Base-by-base conservation (phyloP, 108 stramenopile genomes). In the Skeletonema potamos region DNA sequence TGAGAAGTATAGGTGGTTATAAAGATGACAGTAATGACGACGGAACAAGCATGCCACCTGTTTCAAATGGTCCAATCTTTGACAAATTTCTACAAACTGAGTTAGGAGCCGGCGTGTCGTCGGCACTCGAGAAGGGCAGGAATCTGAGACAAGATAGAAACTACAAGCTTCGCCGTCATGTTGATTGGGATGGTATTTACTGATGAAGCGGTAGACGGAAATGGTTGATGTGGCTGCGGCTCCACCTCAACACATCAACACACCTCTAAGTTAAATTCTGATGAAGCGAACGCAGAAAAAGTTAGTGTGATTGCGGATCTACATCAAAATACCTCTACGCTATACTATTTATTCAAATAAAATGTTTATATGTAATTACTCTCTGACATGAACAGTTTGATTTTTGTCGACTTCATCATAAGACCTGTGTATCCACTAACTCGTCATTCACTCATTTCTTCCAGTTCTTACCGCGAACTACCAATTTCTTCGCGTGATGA, bases 161-260 rank as follows among this genome's bases (percentile, higher is more conserved):
- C 70, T 81, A 73, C 43, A 73, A 66, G 66, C 37, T 74, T 67
- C 58, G 79, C 32, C 79, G 79, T 32, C 73, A 74, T 66, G 73
- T 81, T 37, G 68, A 73, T 28, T 81, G 79, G 79, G 79, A 81
- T 70, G 73, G 62, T 41, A 65, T 44, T 43, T 81, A 81, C 62
- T 81, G 64, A 70, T 41, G 39, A n/a, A 41, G 39, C 39, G 15
- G n/a, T 41, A 41, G 39, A 15, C 39, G 3, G 2, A 41, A 41
- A 15, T 41, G 15, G 15, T 15, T 39, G 34, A 36, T 3, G 34
- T 10, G 34, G 34, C 34, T 7, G 10, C 1, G 1, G 13, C 15
- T 15, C 6, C 12, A 39, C 37, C 15, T 39, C 1, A 39, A 39
- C 2, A 15, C 15, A 6, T 39, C 12, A 39, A 39, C 37, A 39